phyloP scores from a whole-genome alignment of 192 early-diverging fungal genomes.

The Gamsiella multidivaricata region DNA sequence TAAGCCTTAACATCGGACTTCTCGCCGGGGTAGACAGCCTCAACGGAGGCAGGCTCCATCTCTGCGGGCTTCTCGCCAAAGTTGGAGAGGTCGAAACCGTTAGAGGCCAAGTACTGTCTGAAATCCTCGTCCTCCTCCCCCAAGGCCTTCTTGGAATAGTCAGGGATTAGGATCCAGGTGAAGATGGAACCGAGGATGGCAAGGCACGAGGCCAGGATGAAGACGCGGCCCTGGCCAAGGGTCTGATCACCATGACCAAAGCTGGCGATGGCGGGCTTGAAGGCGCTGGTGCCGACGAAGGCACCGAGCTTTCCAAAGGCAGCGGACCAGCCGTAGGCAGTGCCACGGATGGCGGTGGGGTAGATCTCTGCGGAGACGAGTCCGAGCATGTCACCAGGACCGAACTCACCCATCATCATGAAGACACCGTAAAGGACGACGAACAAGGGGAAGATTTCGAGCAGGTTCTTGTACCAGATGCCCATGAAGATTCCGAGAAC shows the following conservation, averaged over 20 bases:
- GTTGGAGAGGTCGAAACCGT: slow-evolving; percentile 56
- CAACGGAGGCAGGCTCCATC: background rate
- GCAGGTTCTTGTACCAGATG: slow-evolving; percentile 51
- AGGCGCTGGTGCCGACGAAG: slow-evolving; percentile 57
- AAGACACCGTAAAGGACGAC: slow-evolving; percentile 68
- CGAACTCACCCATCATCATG: slow-evolving; percentile 64
- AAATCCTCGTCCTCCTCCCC: slow-evolving; percentile 61
- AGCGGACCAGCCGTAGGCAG: slow-evolving; percentile 62
- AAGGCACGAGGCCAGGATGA: slow-evolving; percentile 58
- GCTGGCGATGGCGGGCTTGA: slow-evolving; percentile 52
- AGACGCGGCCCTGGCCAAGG: slow-evolving; percentile 54
- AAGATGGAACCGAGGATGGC: slow-evolving; percentile 60
- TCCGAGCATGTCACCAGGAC: slow-evolving; percentile 63
- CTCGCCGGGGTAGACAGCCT: no score
- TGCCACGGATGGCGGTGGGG: slow-evolving; percentile 64
- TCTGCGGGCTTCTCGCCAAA: slow-evolving; percentile 4
- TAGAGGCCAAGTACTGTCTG: slow-evolving; percentile 54
- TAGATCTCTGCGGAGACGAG: slow-evolving; percentile 64
- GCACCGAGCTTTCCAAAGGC: slow-evolving; percentile 51
- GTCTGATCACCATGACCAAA: slow-evolving; percentile 49
- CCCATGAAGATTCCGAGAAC: slow-evolving; percentile 64
- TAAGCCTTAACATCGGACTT: slow-evolving; percentile 6
- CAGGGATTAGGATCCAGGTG: slow-evolving; percentile 60
- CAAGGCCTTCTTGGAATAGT: slow-evolving; percentile 58
- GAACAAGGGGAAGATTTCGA: slow-evolving; percentile 60